Evolutionary conservation across 2,329 filamentous ascomycete species (phyloP).

Genomic region (Fulvia fulva): DNA sequence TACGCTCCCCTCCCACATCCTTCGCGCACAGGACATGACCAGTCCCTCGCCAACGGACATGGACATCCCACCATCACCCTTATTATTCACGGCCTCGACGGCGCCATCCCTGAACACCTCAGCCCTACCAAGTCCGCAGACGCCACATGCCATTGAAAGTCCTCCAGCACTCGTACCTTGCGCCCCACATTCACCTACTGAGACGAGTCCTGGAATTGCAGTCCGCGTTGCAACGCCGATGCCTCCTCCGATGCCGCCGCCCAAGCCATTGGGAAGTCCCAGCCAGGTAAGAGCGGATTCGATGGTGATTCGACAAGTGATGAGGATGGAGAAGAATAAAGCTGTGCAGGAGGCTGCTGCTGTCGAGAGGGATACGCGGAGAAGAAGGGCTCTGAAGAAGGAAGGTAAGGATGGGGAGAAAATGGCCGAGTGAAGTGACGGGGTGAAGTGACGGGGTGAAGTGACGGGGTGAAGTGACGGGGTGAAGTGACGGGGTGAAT

Average conservation of each 20-base stretch:
- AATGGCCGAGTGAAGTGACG: not conserved
- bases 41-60: not conserved
- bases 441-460: not conserved
- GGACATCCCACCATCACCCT: conserved; percentile 4
- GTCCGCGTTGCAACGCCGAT: not conserved
- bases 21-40: conserved; percentile 9
- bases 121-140: not conserved
- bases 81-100: conserved; percentile 11
- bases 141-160: no score
- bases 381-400: conserved; percentile 8
- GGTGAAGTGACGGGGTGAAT: not conserved
- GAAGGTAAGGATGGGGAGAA: conserved; percentile 7
- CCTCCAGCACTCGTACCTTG: no score
- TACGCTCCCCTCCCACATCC: conserved; percentile 15
- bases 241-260: not conserved
- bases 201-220: not conserved
- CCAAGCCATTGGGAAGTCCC: not conserved
- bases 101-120: conserved; percentile 5
- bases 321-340: conserved; percentile 17
- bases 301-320: conserved; percentile 12
- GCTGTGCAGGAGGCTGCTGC: conserved; percentile 23
- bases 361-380: conserved; percentile 18
- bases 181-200: not conserved
- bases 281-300: conserved; percentile 1
- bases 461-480: conserved; percentile 1